A percentile compares a stretch with the other conserved stretches of the same genome.
These are phyloP conservation scores for Solanum chacoense DNA, from an alignment of 305 asterid species.

Conservation along the genomic window DNA sequence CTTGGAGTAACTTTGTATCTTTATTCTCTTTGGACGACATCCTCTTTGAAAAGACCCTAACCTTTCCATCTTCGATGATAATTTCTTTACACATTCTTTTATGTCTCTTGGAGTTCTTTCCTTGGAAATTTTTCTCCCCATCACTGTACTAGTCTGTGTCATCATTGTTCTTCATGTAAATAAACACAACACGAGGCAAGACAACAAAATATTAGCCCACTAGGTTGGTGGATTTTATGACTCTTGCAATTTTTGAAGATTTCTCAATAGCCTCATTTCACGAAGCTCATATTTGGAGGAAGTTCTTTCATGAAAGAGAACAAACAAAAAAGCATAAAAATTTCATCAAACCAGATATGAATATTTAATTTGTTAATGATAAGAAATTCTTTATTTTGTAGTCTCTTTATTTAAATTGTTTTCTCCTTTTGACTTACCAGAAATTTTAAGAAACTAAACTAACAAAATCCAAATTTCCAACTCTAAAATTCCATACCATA, in stretches of 20 bases:
- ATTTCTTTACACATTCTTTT: background rate
- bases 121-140: background rate
- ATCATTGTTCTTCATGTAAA: background rate
- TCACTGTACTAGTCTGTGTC: background rate
- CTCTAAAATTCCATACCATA: background rate
- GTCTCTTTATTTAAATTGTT: too few relatives aligned
- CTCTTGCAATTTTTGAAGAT: background rate
- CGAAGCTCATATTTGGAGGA: background rate
- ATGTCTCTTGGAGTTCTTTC: background rate
- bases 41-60: background rate
- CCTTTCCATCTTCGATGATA: background rate
- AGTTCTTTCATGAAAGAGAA: background rate
- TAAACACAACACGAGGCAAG: background rate
- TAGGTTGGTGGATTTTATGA: background rate
- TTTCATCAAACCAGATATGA: background rate
- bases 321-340: background rate
- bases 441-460: background rate
- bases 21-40: background rate
- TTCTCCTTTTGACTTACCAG: background rate
- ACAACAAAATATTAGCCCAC: background rate
- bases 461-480: background rate
- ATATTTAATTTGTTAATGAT: too few relatives aligned
- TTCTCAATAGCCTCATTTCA: background rate
- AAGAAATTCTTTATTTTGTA: background rate
- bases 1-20: background rate